Evolutionary conservation across 345 rosid species (phyloP), one percentile per base, ranked within the genome.

Genomic region (Nephelium lappaceum): DNA sequence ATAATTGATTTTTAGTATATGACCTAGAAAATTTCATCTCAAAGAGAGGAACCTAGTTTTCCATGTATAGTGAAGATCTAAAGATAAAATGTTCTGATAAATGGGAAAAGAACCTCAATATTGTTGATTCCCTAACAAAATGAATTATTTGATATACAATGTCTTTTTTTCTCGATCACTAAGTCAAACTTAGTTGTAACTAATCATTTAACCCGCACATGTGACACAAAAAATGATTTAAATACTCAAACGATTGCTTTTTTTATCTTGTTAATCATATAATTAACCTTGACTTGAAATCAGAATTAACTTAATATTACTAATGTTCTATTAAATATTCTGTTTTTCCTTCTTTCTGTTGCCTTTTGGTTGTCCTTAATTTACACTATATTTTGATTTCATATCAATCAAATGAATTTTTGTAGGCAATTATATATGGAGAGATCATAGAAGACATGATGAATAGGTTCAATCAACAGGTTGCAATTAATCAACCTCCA

Each of bases 391-490:
- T 47, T 47, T 47, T 47, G 53, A 9, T n/a, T 47, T 39, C 41
- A 47, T 31, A 53, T 53, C 16, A 53, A 43, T 16, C 18, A 18
- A 24, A 49, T 51, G 19, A 5, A 18, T 31, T 27, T 27, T 49
- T 75, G 45, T 24, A 82, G 31, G 31, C 2, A 27, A 27, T 27
- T 27, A 27, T n/a, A n/a, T n/a, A n/a, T 27, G 85, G 74, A 43
- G 36, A 47, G 25, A 67, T 38, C 23, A 67, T 45, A 72, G 80
- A 42, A 65, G 72, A 76, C 72, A 27, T 2, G 31, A 75, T 61
- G 70, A 14, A 27, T 47, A 39, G 39, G 38, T 8, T 21, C 41
- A 39, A 71, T 18, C 63, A 72, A 27, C 67, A 57, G 36, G 49
- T n/a, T 12, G 5, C 38, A 11, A 31, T 58, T 27, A 73, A 41